Percentiles rank a stretch among this genome's conserved stretches.
phyloP scores from a whole-genome alignment of 106 monocot genomes.

The Triglochin maritima region DNA sequence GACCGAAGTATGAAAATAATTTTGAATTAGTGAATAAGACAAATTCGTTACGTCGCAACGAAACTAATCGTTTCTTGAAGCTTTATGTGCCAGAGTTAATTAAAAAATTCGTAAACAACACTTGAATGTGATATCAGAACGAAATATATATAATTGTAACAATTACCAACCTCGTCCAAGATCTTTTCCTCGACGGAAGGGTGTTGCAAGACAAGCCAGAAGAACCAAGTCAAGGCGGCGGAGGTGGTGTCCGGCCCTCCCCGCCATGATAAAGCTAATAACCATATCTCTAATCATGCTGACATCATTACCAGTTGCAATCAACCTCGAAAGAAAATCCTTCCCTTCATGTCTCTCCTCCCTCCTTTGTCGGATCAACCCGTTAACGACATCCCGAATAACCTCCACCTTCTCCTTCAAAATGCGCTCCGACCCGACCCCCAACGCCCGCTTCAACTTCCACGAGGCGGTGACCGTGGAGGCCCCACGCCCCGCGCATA shows the following conservation, averaged over 20 bases:
- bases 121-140: no score
- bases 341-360: background rate
- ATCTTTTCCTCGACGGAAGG: constrained; percentile 23
- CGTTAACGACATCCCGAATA: constrained; percentile 14
- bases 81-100: no score
- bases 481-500: constrained; percentile 17
- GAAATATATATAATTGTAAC: no score
- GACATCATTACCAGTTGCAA: constrained; percentile 12
- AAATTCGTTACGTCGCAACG: no score
- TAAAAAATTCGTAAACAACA: no score
- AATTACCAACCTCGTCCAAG: constrained; percentile 11
- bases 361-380: constrained; percentile 19
- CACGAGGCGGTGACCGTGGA: constrained; percentile 16
- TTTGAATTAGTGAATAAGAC: no score
- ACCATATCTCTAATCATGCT: constrained; percentile 49
- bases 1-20: no score
- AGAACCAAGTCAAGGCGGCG: constrained; percentile 65
- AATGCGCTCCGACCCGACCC: constrained; percentile 20
- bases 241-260: constrained; percentile 60
- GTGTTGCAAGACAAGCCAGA: constrained; percentile 37
- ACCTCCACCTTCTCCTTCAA: constrained; percentile 11
- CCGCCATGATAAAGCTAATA: constrained; percentile 70
- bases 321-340: constrained; percentile 42
- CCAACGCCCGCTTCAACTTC: constrained; percentile 30
- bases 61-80: no score